These are phyloP conservation scores for Poteriospumella lacustris DNA, from an alignment of 108 stramenopile genomes.

Conservation along the genomic window DNA sequence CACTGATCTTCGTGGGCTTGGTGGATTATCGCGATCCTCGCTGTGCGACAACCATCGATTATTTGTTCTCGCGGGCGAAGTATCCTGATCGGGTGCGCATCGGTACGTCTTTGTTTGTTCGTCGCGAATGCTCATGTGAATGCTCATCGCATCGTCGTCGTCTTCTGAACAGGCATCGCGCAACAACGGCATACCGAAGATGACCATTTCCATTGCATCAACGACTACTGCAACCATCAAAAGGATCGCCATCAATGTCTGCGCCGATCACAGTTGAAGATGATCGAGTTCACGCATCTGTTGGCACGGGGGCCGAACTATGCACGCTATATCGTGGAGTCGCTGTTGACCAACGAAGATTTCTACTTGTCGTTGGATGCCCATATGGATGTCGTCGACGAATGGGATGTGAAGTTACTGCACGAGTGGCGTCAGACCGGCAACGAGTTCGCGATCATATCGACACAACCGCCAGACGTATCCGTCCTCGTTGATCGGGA, in stretches of 20 bases:
- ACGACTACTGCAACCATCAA: slow-evolving; percentile 21
- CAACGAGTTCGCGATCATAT: slow-evolving; percentile 89
- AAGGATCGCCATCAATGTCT: background rate
- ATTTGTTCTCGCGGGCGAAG: slow-evolving; percentile 48
- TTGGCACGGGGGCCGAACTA: slow-evolving; percentile 41
- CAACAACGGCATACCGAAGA: slow-evolving; percentile 44
- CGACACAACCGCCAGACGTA: slow-evolving; percentile 62
- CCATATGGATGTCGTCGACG: slow-evolving; percentile 67
- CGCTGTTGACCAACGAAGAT: slow-evolving; percentile 84
- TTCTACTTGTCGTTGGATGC: slow-evolving; percentile 95
- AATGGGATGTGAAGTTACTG: slow-evolving; percentile 71
- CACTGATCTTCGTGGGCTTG: slow-evolving; percentile 42
- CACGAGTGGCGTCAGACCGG: slow-evolving; percentile 65
- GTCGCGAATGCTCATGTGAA: background rate
- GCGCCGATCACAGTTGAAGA: background rate
- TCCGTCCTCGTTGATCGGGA: slow-evolving; percentile 51
- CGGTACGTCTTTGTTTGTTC: background rate
- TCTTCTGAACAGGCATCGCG: slow-evolving; percentile 30
- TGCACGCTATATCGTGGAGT: slow-evolving; percentile 37
- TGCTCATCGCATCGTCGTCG: background rate
- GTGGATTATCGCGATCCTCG: slow-evolving; percentile 44
- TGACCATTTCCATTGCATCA: slow-evolving; percentile 41
- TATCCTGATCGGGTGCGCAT: slow-evolving; percentile 43
- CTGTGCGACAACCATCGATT: slow-evolving; percentile 48
- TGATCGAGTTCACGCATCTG: slow-evolving; percentile 27